These are phyloP conservation scores for Pyricularia pennisetigena DNA, from an alignment of 2,329 filamentous ascomycete genomes.

Conservation along the genomic window DNA sequence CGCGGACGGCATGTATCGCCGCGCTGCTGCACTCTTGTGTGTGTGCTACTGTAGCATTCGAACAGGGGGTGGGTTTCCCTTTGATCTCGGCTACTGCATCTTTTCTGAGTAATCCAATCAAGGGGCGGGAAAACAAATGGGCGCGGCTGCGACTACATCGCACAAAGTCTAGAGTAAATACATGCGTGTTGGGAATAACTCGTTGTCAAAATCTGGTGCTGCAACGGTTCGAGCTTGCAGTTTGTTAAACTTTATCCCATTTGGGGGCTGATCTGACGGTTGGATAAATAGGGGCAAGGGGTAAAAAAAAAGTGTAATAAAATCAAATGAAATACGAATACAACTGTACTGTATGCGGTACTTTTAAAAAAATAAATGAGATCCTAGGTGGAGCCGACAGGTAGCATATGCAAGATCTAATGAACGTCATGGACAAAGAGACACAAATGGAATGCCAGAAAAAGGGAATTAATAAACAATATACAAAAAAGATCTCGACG, in stretches of 20 bases:
- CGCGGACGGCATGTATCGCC: no score
- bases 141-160: not conserved
- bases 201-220: not conserved
- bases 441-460: not conserved
- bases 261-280: not conserved
- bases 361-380: not conserved
- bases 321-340: no score
- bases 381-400: not conserved
- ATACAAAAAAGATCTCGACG: not conserved
- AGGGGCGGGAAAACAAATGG: not conserved
- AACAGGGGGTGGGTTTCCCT: not conserved
- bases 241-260: not conserved
- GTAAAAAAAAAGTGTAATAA: not conserved
- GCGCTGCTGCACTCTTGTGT: not conserved
- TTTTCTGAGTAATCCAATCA: not conserved
- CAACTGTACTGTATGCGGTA: no score
- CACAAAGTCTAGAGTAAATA: not conserved
- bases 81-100: not conserved
- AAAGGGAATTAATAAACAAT: no score
- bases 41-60: not conserved
- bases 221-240: not conserved
- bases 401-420: not conserved
- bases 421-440: not conserved
- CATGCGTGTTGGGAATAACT: not conserved
- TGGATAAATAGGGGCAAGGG: not conserved